A percentile compares a stretch with the other conserved stretches of the same genome.
These are phyloP conservation scores for Coemansia guatemalensis DNA, from an alignment of 192 early-diverging fungal genomes.

Conservation along the genomic window DNA sequence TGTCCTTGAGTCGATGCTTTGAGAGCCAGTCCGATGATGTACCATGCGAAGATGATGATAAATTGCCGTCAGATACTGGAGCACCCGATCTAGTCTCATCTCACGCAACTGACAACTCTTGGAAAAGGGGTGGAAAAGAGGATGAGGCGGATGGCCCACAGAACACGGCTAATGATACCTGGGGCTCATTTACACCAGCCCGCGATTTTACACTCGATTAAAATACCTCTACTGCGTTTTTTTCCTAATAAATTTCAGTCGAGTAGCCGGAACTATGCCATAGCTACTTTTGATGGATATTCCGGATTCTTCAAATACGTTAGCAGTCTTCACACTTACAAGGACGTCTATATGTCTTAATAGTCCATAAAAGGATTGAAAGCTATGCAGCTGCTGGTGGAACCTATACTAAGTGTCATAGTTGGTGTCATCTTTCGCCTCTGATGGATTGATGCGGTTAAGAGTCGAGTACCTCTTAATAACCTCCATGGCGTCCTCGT, in stretches of 20 bases:
- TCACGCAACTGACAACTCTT: conserved; percentile 18
- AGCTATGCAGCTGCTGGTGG: background rate
- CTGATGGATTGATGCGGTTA: background rate
- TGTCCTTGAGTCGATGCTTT: conserved; percentile 7
- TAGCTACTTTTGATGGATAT: too few species aligned
- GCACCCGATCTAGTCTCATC: too few species aligned
- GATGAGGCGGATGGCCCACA: conserved; percentile 9
- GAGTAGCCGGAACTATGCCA: too few species aligned
- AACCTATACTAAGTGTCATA: background rate
- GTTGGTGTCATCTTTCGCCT: background rate
- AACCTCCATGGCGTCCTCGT: conserved; percentile 10
- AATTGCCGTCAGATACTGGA: too few species aligned
- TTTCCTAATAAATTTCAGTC: too few species aligned
- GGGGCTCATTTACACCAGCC: conserved; percentile 43
- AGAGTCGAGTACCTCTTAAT: conserved; percentile 15
- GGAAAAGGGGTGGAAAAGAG: conserved; percentile 23
- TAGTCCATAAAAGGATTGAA: background rate
- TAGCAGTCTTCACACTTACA: background rate
- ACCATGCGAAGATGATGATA: background rate
- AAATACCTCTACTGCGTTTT: background rate
- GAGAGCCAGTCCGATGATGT: background rate
- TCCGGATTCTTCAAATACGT: too few species aligned
- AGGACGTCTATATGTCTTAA: background rate
- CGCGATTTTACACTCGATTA: conserved; percentile 32
- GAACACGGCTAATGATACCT: conserved; percentile 11